phyloP scores from a whole-genome alignment of 2,329 filamentous ascomycete genomes.

The Calonectria multiphialidica region DNA sequence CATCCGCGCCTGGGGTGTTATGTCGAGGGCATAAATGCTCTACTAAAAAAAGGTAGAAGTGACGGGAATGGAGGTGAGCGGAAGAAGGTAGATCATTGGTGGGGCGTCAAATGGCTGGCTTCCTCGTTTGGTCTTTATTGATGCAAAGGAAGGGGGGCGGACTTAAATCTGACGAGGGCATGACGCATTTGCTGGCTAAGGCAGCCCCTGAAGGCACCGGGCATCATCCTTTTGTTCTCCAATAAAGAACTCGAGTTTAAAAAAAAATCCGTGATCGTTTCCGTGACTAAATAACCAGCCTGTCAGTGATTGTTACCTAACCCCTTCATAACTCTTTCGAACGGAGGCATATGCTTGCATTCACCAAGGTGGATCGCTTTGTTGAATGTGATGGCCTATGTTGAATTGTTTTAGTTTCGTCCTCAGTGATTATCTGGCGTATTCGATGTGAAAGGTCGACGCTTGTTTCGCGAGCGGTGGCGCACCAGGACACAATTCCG shows the following conservation, averaged over 20 bases:
- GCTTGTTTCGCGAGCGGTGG: too few species aligned
- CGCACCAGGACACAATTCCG: too few species aligned
- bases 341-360: too few species aligned
- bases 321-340: neutral
- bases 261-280: conserved; percentile 29
- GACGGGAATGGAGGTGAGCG: conserved; percentile 41
- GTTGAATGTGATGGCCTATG: too few species aligned
- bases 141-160: conserved; percentile 52
- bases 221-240: conserved; percentile 56
- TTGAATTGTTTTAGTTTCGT: too few species aligned
- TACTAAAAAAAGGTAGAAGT: conserved; percentile 42
- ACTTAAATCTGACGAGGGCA: conserved; percentile 51
- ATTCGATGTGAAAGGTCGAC: too few species aligned
- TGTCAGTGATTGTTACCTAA: neutral
- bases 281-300: neutral
- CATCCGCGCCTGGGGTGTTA: conserved; percentile 97
- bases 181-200: conserved; percentile 53
- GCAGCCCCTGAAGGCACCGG: conserved; percentile 54
- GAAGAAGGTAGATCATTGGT: conserved; percentile 58
- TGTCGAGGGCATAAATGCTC: conserved; percentile 83
- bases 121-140: conserved; percentile 60
- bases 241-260: conserved; percentile 52
- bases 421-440: too few species aligned
- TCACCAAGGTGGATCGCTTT: too few species aligned
- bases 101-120: conserved; percentile 60